Evolutionary conservation across 2,329 filamentous ascomycete genomes (phyloP).

Genomic region (Stagonosporopsis rhizophila): DNA sequence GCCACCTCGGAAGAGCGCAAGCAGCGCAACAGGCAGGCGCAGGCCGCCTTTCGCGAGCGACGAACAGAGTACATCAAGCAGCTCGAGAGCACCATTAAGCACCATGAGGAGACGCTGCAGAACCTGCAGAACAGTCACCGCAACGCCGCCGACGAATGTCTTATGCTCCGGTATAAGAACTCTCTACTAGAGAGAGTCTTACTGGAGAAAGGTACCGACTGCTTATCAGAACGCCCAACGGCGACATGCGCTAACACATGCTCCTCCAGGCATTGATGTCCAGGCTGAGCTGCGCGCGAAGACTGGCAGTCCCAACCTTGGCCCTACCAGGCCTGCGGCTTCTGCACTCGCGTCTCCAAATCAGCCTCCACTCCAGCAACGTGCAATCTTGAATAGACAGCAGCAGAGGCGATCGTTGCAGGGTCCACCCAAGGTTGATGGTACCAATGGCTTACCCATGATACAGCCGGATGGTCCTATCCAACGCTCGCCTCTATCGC

Average conservation of each 20-base stretch:
- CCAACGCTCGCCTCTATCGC: conserved; percentile 73
- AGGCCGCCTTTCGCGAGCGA: conserved; percentile 95
- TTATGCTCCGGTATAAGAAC: conserved; percentile 99
- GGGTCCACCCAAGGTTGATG: conserved; percentile 76
- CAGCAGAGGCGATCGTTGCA: conserved; percentile 74
- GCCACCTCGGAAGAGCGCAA: conserved; percentile 98
- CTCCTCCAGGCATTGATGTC: conserved; percentile 82
- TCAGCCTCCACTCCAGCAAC: conserved; percentile 74
- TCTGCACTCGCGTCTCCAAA: conserved; percentile 62
- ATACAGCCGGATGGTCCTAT: conserved; percentile 51
- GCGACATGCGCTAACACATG: conserved; percentile 27
- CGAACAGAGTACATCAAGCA: conserved; percentile 99
- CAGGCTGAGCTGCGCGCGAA: conserved; percentile 94
- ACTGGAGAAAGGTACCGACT: conserved; percentile 81
- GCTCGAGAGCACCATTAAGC: conserved; percentile 94
- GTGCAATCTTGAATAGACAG: conserved; percentile 81
- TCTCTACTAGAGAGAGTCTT: conserved; percentile 94
- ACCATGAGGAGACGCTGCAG: conserved; percentile 92
- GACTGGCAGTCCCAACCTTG: conserved; percentile 83
- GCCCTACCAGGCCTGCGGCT: conserved; percentile 63
- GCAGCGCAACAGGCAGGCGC: conserved; percentile 94
- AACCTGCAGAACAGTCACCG: conserved; percentile 94
- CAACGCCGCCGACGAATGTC: conserved; percentile 91
- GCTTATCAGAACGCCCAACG: conserved; percentile 5
- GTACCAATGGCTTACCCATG: conserved; percentile 50